phyloP scores from a whole-genome alignment of 768 basidiomycete genomes.

The Favolaschia claudopus region DNA sequence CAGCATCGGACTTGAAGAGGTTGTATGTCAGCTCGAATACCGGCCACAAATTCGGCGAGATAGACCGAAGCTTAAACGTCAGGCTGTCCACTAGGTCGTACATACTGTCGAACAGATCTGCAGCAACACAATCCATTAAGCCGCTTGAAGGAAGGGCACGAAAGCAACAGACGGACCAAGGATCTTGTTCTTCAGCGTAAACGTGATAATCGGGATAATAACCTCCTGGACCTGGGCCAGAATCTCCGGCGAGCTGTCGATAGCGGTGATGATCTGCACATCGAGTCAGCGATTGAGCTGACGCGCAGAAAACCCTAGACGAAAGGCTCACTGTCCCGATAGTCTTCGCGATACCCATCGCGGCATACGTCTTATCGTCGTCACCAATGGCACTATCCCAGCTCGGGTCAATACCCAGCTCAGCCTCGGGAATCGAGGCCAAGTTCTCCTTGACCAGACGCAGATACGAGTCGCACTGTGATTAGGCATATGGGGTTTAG shows the following conservation, averaged over 20 bases:
- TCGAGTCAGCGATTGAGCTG: not conserved
- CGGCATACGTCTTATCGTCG: constrained; percentile 87
- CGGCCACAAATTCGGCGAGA: constrained; percentile 87
- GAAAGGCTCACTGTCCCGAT: constrained; percentile 70
- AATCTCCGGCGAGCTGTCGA: constrained; percentile 78
- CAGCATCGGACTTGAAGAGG: constrained; percentile 82
- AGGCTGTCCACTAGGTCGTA: constrained; percentile 86
- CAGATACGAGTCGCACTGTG: constrained; percentile 81
- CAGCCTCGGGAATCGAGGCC: constrained; percentile 59
- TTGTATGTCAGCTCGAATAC: constrained; percentile 85
- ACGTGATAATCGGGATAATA: constrained; percentile 77
- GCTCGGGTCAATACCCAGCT: constrained; percentile 57
- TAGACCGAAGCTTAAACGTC: constrained; percentile 79
- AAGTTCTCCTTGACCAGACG: constrained; percentile 78
- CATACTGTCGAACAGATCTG: constrained; percentile 88
- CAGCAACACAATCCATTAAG: constrained; percentile 6
- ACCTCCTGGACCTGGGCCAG: constrained; percentile 83
- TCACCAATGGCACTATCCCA: constrained; percentile 66
- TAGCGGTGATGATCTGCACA: constrained; percentile 72
- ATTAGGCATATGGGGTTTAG: too few relatives aligned
- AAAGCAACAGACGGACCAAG: constrained; percentile 60
- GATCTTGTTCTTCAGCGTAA: constrained; percentile 79
- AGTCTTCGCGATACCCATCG: constrained; percentile 89
- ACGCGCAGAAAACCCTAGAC: not conserved
- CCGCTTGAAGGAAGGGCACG: not conserved